A percentile compares a stretch with the other conserved stretches of the same genome.
phyloP scores from a whole-genome alignment of 78 protist species.

The Guillardia theta region DNA sequence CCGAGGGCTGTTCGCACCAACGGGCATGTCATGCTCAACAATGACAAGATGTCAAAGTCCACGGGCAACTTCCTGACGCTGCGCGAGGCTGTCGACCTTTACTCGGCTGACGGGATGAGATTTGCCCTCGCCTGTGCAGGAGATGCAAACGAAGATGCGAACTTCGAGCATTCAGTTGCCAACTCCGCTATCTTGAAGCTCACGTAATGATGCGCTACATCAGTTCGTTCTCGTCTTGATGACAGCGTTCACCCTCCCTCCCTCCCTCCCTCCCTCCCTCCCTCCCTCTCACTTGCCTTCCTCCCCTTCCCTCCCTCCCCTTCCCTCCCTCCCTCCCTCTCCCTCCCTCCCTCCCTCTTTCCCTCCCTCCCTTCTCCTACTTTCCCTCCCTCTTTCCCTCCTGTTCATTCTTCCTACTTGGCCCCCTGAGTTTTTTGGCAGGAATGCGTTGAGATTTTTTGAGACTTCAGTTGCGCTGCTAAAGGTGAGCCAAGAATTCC shows the following conservation, averaged over 20 bases:
- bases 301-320: background rate
- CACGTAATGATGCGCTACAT: too few relatives aligned
- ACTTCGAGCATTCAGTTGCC: slow-evolving; percentile 84
- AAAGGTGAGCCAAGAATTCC: too few relatives aligned
- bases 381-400: background rate
- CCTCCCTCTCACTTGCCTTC: background rate
- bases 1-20: slow-evolving; percentile 90
- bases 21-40: slow-evolving; percentile 89
- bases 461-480: too few relatives aligned
- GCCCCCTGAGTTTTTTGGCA: too few relatives aligned
- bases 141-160: slow-evolving; percentile 97
- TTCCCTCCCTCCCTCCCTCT: background rate
- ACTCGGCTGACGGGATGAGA: slow-evolving; percentile 91
- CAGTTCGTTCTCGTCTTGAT: too few relatives aligned
- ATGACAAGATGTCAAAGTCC: slow-evolving; percentile 97
- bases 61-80: slow-evolving; percentile 98
- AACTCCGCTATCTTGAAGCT: slow-evolving; percentile 69
- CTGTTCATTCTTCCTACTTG: background rate
- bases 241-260: background rate
- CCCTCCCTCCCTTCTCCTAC: background rate
- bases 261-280: background rate
- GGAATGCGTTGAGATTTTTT: too few relatives aligned
- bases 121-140: slow-evolving; percentile 98
- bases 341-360: background rate
- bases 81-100: slow-evolving; percentile 51